A percentile compares a stretch with the other conserved stretches of the same genome.
Conservation (phyloP, 331 rosid species). For the Malus hybrid region DNA sequence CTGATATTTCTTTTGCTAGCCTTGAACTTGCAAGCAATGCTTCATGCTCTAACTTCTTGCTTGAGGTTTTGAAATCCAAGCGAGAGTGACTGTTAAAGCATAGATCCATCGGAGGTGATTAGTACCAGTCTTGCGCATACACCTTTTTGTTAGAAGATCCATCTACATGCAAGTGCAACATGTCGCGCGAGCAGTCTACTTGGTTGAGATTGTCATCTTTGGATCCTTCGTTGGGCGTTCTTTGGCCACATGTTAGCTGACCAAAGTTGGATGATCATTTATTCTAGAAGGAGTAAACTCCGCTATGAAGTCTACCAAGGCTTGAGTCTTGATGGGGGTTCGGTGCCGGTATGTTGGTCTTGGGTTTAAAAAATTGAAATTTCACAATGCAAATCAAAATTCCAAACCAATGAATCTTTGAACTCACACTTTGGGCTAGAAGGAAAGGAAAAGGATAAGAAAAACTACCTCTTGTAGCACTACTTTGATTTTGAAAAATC, state of each 20-base stretch:
- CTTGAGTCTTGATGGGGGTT: background rate
- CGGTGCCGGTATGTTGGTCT: no score
- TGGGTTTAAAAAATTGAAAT: no score
- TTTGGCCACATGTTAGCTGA: background rate
- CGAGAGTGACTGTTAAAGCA: background rate
- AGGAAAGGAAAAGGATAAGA: no score
- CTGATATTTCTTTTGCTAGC: background rate
- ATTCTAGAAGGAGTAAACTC: background rate
- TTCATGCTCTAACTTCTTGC: background rate
- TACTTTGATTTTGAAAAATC: background rate
- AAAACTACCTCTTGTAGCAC: background rate
- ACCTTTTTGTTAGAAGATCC: background rate
- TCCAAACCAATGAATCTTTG: no score
- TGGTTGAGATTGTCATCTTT: background rate
- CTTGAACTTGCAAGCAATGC: background rate
- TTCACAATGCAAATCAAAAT: no score
- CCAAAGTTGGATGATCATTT: background rate
- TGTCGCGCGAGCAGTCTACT: background rate
- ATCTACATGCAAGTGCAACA: background rate
- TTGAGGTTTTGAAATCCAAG: background rate
- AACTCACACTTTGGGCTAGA: no score
- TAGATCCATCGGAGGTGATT: background rate
- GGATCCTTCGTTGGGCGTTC: background rate
- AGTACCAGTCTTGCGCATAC: background rate
- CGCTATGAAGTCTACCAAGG: no score